A percentile compares a stretch with the other conserved stretches of the same genome.
Evolutionary conservation across 2,329 filamentous ascomycete genomes (phyloP).

Genomic region (Calonectria pseudoreteaudii): DNA sequence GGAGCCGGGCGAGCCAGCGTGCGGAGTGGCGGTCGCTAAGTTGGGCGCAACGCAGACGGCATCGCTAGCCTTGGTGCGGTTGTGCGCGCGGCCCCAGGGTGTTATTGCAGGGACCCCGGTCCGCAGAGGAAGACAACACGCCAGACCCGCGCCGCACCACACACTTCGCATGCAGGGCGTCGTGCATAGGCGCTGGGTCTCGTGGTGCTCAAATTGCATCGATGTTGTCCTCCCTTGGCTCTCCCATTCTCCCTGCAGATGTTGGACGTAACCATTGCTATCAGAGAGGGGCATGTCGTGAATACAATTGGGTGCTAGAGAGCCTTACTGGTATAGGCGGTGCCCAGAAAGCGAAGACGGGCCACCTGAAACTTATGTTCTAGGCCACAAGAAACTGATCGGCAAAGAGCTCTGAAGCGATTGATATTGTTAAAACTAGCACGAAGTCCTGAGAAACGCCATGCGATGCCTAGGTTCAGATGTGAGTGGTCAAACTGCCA

Average conservation of each 20-base stretch:
- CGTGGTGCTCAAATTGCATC: constrained; percentile 40
- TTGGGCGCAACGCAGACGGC: constrained; percentile 23
- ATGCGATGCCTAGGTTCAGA: not conserved
- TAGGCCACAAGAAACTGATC: constrained; percentile 8
- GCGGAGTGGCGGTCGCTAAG: constrained; percentile 32
- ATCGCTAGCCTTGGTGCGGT: constrained; percentile 24
- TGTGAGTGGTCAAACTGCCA: constrained; percentile 5
- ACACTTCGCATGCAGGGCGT: constrained; percentile 41
- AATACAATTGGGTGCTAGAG: not conserved
- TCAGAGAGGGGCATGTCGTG: not conserved
- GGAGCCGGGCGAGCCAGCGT: constrained; percentile 30
- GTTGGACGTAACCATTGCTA: not conserved
- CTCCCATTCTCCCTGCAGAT: not conserved
- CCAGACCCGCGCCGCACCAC: constrained; percentile 39
- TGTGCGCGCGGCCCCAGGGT: constrained; percentile 23
- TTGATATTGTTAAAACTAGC: not conserved
- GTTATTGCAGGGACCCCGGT: constrained; percentile 35
- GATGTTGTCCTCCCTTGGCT: constrained; percentile 24
- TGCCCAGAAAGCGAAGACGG: not conserved
- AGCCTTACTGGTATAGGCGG: not conserved
- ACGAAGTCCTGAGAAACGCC: not conserved
- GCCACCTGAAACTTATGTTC: not conserved
- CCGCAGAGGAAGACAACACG: constrained; percentile 32
- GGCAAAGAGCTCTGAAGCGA: not conserved
- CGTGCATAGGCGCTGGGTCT: constrained; percentile 48